Evolutionary conservation across 768 basidiomycete genomes (phyloP), one percentile per base, ranked within the genome.

Genomic region (Coprinopsis strossmayeri): DNA sequence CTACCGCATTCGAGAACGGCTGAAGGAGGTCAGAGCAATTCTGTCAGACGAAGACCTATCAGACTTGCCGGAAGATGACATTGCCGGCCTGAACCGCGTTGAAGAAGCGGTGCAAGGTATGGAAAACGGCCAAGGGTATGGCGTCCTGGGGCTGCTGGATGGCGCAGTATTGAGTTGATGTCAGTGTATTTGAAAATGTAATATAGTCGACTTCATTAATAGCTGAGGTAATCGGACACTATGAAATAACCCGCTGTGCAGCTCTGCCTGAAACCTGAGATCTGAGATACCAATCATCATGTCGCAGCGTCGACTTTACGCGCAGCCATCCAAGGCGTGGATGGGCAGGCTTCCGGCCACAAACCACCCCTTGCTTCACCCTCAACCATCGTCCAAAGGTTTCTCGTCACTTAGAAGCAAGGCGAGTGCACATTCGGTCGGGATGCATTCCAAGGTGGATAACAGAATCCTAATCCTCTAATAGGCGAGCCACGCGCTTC

Each of bases 1-100:
- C 51, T 59, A 60, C 26, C 66, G 66, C 1, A 74, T 87, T 23
- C 60, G 78, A 11, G 66, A 65, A 34, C 77, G 84, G 42, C 64
- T 87, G 48, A 69, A 67, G 58, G 72, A 68, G 55, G 76, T 79
- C 10, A 73, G 78, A 48, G 69, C 68, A 48, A 63, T 72, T 46
- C 71, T 73, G 3, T 66, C 68, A 44, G 59, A 47, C 13, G 64
- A 20, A 67, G 70, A 7, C 49, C 65, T 5, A 66, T 32, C 25
- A 10, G 34, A 24, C 18, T 35, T 27, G 12, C 49, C 48, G 11
- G 45, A 34, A 17, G 35, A 12, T 32, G 37, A 47, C 20, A 49
- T 47, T 17, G 55, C 72, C 1, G 77, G 76, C 15, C 57, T 79
- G 13, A 58, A 57, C 13, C 63, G 78, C 15, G 72, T 78, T 2